These are phyloP conservation scores for Alnus rubra DNA, from an alignment of 306 rosid species.

Conservation along the genomic window DNA sequence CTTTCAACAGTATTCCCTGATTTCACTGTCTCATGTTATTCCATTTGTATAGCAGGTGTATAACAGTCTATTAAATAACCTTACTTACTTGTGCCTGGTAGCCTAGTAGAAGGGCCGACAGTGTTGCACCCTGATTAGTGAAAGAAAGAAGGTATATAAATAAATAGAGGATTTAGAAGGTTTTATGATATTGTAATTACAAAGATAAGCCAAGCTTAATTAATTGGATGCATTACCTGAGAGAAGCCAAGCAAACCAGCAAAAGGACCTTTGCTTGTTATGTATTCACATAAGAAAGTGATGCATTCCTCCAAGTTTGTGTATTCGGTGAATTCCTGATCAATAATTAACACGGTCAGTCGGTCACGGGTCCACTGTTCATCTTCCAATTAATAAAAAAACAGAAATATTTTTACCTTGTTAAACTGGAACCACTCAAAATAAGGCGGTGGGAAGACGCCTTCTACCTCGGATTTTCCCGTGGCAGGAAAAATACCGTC, in stretches of 20 bases:
- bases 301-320: conserved; percentile 78
- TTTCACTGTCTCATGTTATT: too few relatives aligned
- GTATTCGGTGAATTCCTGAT: conserved; percentile 77
- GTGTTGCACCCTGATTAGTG: conserved; percentile 60
- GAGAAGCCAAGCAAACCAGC: conserved; percentile 83
- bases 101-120: conserved; percentile 68
- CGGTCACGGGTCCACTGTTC: too few relatives aligned
- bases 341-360: not conserved
- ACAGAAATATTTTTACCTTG: conserved; percentile 42
- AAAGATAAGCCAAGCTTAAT: too few relatives aligned
- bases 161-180: too few relatives aligned
- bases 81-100: conserved; percentile 67
- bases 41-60: too few relatives aligned
- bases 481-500: conserved; percentile 74
- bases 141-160: not conserved
- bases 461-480: conserved; percentile 90
- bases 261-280: conserved; percentile 77
- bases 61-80: too few relatives aligned
- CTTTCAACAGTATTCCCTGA: conserved; percentile 81
- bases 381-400: too few relatives aligned
- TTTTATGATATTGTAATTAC: not conserved
- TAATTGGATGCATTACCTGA: conserved; percentile 45
- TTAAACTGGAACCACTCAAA: conserved; percentile 89
- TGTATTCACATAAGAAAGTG: conserved; percentile 66
- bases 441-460: conserved; percentile 81